Conservation (phyloP, 441 rosid genomes). For the Aquilaria agallochum region DNA sequence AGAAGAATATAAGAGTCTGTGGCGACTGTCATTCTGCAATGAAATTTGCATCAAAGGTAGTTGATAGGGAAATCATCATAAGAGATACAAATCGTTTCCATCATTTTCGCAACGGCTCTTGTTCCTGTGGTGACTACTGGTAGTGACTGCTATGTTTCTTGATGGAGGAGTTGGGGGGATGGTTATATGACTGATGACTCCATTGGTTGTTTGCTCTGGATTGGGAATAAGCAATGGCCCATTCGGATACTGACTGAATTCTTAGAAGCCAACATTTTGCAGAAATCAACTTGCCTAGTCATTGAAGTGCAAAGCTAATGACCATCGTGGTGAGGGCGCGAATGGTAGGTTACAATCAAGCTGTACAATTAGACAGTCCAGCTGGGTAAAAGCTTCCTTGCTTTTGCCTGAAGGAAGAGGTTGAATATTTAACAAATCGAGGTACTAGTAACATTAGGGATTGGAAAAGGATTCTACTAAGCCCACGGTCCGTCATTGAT, state of each 20-base stretch:
- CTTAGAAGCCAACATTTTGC: background rate
- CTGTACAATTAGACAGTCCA: too few relatives aligned
- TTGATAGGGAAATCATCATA: conserved; percentile 32
- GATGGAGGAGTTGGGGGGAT: background rate
- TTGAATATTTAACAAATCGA: too few relatives aligned
- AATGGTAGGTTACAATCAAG: too few relatives aligned
- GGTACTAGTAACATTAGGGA: too few relatives aligned
- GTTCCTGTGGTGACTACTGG: conserved; percentile 30
- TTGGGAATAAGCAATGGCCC: background rate
- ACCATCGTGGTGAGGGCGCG: too few relatives aligned
- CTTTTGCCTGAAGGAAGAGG: too few relatives aligned
- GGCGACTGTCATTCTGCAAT: conserved; percentile 40
- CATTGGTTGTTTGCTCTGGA: background rate
- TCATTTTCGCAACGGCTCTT: conserved; percentile 33
- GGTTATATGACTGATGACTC: background rate
- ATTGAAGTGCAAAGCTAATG: too few relatives aligned
- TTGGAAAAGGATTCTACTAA: too few relatives aligned
- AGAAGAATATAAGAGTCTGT: conserved; percentile 40
- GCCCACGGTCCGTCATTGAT: too few relatives aligned
- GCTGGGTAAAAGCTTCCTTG: too few relatives aligned
- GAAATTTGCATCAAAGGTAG: conserved; percentile 28
- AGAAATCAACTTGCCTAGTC: background rate
- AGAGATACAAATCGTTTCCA: conserved; percentile 43
- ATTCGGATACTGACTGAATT: background rate
- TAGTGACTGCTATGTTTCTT: background rate